Evolutionary conservation across 495 filamentous ascomycete species (phyloP).

Genomic region (Neurospora tetrasperma): DNA sequence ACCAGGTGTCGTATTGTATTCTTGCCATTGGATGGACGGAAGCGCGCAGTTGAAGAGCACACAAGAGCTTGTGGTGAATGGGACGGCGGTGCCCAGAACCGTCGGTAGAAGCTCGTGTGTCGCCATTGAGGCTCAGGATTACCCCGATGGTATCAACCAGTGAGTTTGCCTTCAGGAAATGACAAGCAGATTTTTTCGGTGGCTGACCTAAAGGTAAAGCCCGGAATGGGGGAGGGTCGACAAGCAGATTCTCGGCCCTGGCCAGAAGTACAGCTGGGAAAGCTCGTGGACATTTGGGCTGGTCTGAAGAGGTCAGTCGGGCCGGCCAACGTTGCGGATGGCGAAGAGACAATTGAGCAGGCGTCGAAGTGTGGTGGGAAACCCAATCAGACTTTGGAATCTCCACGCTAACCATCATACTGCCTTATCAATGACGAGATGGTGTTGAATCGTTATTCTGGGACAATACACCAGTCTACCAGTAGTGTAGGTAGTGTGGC

Average conservation of each 20-base stretch:
- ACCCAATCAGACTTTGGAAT: background rate
- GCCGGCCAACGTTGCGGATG: background rate
- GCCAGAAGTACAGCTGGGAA: constrained; percentile 35
- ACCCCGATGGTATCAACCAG: constrained; percentile 72
- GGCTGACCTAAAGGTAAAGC: constrained; percentile 13
- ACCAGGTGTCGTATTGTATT: constrained; percentile 60
- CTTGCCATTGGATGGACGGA: constrained; percentile 62
- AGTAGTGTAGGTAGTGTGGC: background rate
- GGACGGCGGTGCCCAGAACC: constrained; percentile 24
- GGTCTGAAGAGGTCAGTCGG: constrained; percentile 12
- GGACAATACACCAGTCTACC: background rate
- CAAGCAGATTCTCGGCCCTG: constrained; percentile 49
- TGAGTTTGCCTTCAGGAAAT: constrained; percentile 19
- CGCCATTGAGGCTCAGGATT: constrained; percentile 56
- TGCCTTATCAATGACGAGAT: background rate
- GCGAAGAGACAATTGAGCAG: background rate
- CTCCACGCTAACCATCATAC: background rate
- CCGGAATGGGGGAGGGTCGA: constrained; percentile 59
- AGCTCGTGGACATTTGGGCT: constrained; percentile 40
- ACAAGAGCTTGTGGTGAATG: constrained; percentile 44
- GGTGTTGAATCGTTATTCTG: background rate
- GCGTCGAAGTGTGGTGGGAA: background rate
- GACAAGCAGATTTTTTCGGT: constrained; percentile 10
- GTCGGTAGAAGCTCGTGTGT: constrained; percentile 49
- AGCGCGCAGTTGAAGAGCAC: constrained; percentile 47